Evolutionary conservation across 768 basidiomycete genomes (phyloP), one percentile per base, ranked within the genome.

Genomic region (Podaxis sp.): DNA sequence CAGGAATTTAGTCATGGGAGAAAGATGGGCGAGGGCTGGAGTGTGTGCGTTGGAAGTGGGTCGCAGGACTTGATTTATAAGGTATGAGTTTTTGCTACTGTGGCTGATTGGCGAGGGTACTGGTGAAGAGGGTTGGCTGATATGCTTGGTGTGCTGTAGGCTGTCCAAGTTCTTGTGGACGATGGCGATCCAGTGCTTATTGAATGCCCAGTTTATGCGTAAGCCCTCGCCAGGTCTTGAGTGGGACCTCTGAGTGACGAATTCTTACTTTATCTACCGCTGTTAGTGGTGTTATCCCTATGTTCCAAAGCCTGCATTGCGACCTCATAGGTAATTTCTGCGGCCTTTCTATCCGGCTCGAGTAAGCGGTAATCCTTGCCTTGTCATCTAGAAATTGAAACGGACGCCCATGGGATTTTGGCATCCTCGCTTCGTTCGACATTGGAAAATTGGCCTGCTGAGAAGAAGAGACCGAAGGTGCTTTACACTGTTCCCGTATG

Each of bases 1-100:
- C 94, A 97, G 73, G 86, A 84, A 66, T 70, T 72, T 10, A 79
- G 80, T 44, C 96, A 99, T 68, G 84, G 84, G 3, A 80, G 93
- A 50, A 78, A 79, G 54, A 72, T 68, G 48, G 82, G 78, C 2
- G 86, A 84, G 66, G 88, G 86, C 6, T 99, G 95, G 95, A 77
- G 79, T 48, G 72, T 95, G 10, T 87, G 85, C 46, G 77, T 97
- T 10, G 94, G 95, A 1, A 81, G 82, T 44, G 96, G 96, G 11
- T 92, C 91, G 49, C 96, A 97, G 75, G 95, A 97, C 78, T 71
- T 94, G 66, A 84, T 98, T 55, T 89, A 82, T 77, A 97, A 96
- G 84, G 94, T 91, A 58, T 3, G 78, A 67, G 36, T 58, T 13
- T n/a, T 56, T 36, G 6, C 20, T 46, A 17, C 20, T 41, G 40